Evolutionary conservation across 768 basidiomycete genomes (phyloP).

Genomic region (Pleurotus ostreatus): DNA sequence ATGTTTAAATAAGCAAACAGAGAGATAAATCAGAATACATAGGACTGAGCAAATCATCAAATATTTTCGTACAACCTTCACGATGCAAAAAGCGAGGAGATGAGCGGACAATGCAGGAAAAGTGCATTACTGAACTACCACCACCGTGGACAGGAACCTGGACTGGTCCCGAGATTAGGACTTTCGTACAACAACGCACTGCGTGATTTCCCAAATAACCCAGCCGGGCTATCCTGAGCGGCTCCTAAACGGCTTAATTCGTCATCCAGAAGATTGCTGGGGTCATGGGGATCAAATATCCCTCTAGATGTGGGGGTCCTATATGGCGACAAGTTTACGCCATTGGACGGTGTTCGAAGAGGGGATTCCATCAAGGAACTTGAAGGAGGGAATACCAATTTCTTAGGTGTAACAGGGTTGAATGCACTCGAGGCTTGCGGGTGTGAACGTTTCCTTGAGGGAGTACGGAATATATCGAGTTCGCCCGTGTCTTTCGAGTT

Average conservation of each 20-base stretch:
- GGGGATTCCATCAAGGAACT: constrained; percentile 31
- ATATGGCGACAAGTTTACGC: constrained; percentile 29
- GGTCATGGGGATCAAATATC: constrained; percentile 72
- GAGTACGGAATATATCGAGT: constrained; percentile 36
- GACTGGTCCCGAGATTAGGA: constrained; percentile 55
- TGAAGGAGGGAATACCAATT: constrained; percentile 32
- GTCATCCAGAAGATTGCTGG: constrained; percentile 63
- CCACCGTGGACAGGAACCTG: constrained; percentile 50
- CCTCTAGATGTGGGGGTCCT: constrained; percentile 46
- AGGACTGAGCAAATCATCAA: constrained; percentile 1
- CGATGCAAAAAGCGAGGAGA: constrained; percentile 1
- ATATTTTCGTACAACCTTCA: not conserved
- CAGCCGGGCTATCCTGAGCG: constrained; percentile 59
- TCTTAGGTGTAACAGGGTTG: constrained; percentile 37
- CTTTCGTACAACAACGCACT: constrained; percentile 65
- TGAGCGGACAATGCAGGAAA: not conserved
- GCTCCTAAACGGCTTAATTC: constrained; percentile 56
- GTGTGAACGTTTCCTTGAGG: constrained; percentile 37
- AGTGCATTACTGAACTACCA: constrained; percentile 28
- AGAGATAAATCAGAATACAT: not conserved
- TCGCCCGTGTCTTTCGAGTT: constrained; percentile 11
- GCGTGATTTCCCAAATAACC: constrained; percentile 58
- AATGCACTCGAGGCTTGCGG: constrained; percentile 20
- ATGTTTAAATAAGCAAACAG: not conserved
- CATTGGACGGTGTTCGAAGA: constrained; percentile 30